Conservation (phyloP, 768 basidiomycete species). For the Crepidotus variabilis region DNA sequence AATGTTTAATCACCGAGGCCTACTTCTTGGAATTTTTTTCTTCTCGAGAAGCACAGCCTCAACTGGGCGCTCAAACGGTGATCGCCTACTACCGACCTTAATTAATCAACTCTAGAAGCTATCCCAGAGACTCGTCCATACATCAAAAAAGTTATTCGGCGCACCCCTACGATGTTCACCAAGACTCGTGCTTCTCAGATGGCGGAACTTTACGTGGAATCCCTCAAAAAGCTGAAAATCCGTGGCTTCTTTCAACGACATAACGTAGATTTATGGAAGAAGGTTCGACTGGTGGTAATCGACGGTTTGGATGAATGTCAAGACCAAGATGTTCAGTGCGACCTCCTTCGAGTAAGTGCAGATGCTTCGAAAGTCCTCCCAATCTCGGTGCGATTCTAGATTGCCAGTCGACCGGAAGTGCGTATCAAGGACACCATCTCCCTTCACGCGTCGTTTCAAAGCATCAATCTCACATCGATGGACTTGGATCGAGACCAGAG, state of each 20-base stretch:
- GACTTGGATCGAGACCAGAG: conserved; percentile 11
- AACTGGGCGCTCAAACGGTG: neutral
- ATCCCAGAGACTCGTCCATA: no score
- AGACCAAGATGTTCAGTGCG: neutral
- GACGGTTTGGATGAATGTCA: conserved; percentile 18
- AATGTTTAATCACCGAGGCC: neutral
- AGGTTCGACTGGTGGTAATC: conserved; percentile 9
- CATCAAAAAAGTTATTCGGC: no score
- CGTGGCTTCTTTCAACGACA: neutral
- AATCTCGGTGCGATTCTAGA: conserved; percentile 9
- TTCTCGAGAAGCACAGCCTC: neutral
- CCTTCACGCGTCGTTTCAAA: neutral
- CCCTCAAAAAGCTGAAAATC: neutral
- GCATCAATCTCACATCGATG: neutral
- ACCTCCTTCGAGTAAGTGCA: conserved; percentile 5
- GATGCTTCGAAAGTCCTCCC: neutral
- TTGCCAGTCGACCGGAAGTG: conserved; percentile 15
- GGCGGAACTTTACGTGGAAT: neutral
- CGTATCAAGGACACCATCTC: conserved; percentile 9
- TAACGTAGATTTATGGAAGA: no score
- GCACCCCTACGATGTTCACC: neutral
- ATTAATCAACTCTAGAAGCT: neutral
- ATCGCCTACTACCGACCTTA: neutral
- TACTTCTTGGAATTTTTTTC: neutral
- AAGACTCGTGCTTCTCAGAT: neutral